These are phyloP conservation scores for Termitomyces sp. DNA, from an alignment of 768 basidiomycete genomes.

Conservation along the genomic window DNA sequence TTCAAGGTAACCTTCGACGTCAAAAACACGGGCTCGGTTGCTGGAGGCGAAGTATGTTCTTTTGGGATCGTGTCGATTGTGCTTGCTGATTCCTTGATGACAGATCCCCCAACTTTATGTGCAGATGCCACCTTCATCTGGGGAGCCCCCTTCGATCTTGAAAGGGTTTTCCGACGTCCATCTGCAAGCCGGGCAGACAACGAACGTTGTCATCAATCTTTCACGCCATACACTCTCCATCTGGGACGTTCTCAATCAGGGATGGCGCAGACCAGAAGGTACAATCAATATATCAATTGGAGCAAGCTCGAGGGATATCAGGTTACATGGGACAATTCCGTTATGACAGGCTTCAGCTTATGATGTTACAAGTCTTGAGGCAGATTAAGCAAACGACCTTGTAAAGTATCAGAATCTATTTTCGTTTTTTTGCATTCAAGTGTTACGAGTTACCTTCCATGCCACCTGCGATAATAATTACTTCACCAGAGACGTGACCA, in stretches of 20 bases:
- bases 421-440: background rate
- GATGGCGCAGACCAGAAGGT: slow-evolving; percentile 53
- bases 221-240: slow-evolving; percentile 48
- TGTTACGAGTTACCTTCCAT: slow-evolving; percentile 55
- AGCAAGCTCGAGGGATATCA: slow-evolving; percentile 42
- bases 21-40: slow-evolving; percentile 44
- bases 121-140: slow-evolving; percentile 40
- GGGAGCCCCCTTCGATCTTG: slow-evolving; percentile 50
- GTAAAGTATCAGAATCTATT: slow-evolving; percentile 1
- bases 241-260: slow-evolving; percentile 57
- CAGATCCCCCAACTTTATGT: slow-evolving; percentile 58
- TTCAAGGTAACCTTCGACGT: slow-evolving; percentile 50
- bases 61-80: background rate
- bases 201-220: slow-evolving; percentile 34
- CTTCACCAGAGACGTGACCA: slow-evolving; percentile 67
- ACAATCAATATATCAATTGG: slow-evolving; percentile 48
- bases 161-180: slow-evolving; percentile 50
- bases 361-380: slow-evolving; percentile 16
- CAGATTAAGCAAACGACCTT: slow-evolving; percentile 27
- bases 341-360: background rate
- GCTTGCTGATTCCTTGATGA: background rate
- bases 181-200: slow-evolving; percentile 30
- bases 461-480: slow-evolving; percentile 68
- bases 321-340: slow-evolving; percentile 12
- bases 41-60: slow-evolving; percentile 48